phyloP scores from a whole-genome alignment of 345 rosid species.

The Pugionium dolabratum region DNA sequence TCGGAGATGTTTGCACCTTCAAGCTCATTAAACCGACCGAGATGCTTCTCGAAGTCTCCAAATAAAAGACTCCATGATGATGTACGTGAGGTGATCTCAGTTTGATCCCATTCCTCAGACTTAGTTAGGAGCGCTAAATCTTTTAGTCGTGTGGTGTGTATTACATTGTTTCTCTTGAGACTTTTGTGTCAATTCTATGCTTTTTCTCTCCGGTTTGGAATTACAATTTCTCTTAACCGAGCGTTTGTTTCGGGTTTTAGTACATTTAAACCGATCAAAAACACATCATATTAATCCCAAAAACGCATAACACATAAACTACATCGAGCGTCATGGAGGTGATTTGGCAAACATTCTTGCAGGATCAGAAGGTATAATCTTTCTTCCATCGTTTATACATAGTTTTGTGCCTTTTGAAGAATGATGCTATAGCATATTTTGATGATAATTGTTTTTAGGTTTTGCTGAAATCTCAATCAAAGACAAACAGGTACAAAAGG shows the following conservation, averaged over 20 bases:
- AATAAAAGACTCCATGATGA: background rate
- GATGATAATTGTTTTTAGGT: constrained; percentile 50
- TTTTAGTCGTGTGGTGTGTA: too few relatives aligned
- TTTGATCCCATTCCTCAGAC: constrained; percentile 2
- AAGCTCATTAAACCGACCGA: constrained; percentile 25
- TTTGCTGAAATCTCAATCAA: constrained; percentile 80
- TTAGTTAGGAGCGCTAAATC: background rate
- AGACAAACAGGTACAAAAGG: constrained; percentile 54
- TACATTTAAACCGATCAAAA: constrained; percentile 18
- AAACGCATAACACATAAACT: background rate
- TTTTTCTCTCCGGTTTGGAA: constrained; percentile 15
- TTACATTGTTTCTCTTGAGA: background rate
- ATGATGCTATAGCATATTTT: constrained; percentile 6
- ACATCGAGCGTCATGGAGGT: constrained; percentile 67
- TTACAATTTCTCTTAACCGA: constrained; percentile 17
- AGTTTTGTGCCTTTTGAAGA: background rate
- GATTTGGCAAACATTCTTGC: constrained; percentile 93
- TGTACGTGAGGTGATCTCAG: background rate
- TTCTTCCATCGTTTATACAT: background rate
- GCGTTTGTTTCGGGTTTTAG: background rate
- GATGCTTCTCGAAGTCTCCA: constrained; percentile 25
- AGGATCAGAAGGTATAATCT: constrained; percentile 63
- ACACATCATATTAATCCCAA: constrained; percentile 2
- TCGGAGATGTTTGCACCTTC: constrained; percentile 35
- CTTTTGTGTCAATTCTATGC: background rate